A percentile compares a stretch with the other conserved stretches of the same genome.
These are phyloP conservation scores for Erysimum cheiranthoides DNA, from an alignment of 345 rosid species.

Conservation along the genomic window DNA sequence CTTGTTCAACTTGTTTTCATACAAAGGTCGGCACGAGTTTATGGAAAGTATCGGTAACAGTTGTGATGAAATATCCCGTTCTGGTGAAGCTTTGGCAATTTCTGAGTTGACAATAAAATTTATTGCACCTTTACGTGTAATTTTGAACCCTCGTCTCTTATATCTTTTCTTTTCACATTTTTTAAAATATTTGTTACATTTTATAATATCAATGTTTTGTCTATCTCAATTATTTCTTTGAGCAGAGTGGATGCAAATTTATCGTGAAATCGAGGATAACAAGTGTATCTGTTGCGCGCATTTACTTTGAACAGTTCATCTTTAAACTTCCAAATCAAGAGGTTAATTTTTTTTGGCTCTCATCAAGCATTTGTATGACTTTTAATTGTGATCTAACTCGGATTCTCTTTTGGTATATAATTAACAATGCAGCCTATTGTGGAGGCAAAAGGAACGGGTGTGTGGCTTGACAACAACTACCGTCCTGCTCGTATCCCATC, in stretches of 20 bases:
- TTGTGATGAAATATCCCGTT: conserved; percentile 68
- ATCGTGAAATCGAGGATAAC: conserved; percentile 68
- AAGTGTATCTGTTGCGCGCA: conserved; percentile 65
- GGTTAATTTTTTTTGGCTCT: conserved; percentile 43
- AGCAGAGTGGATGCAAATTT: conserved; percentile 71
- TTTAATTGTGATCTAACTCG: neutral
- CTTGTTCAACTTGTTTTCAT: conserved; percentile 9
- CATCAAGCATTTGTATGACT: neutral
- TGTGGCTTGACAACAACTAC: conserved; percentile 80
- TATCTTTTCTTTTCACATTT: too few relatives aligned
- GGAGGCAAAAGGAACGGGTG: conserved; percentile 73
- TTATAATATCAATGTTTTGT: conserved; percentile 4
- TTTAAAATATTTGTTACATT: neutral
- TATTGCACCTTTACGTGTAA: conserved; percentile 71
- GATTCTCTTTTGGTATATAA: neutral
- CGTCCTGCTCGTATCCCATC: conserved; percentile 71
- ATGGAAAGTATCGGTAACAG: conserved; percentile 63
- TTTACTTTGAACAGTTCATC: conserved; percentile 73
- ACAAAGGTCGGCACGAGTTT: conserved; percentile 72
- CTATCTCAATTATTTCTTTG: conserved; percentile 16
- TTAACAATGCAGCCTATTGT: conserved; percentile 57
- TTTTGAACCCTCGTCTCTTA: neutral
- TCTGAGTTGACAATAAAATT: conserved; percentile 74
- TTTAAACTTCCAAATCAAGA: conserved; percentile 69
- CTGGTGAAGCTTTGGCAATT: conserved; percentile 63